Evolutionary conservation across 2,329 filamentous ascomycete species (phyloP), one percentile per base, ranked within the genome.

Genomic region (Curvularia lunata): DNA sequence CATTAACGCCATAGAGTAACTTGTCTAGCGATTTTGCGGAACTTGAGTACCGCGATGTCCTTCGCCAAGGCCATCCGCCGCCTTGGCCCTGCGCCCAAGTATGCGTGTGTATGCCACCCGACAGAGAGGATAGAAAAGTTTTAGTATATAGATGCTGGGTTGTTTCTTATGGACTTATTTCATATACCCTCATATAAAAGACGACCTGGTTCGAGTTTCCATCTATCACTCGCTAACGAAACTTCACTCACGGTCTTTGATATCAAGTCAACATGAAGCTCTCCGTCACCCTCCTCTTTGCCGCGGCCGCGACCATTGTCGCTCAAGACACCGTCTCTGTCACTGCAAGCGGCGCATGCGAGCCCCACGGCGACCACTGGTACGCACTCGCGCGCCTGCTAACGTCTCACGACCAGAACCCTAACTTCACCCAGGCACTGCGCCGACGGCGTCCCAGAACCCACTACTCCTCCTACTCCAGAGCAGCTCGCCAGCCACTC

Each of bases 41-140:
- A 61, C 19, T 37, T 68, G 68, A 70, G 68, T 64, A 70, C 68
- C 68, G 40, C 47, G 38, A 70, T 70, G 68, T 62, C 63, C 59
- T 49, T 48, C 43, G 66, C 68, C 68, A 69, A 70, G 68, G 41
- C 43, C 38, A 59, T 45, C 59, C 63, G 57, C 58, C 25, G 65
- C 60, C 68, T 70, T 70, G 68, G 68, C 66, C 59, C 54, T 56
- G 60, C 59, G 53, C 54, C 56, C 54, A 48, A 52, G 52, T 50
- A 48, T 57, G 49, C 48, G 43, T 45, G 48, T 51, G 21, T 52
- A 54, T 43, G 42, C 34, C 51, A 54, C 54, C 46, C 49, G 28
- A 41, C n/a, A 28, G 12, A 18, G 19, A 18, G 45, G 28, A 53
- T 63, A 61, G 62, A 67, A 64, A 62, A 56, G 49, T 48, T 52